These are phyloP conservation scores for Aspergillus cavernicola DNA, from an alignment of 495 filamentous ascomycete genomes.

Conservation along the genomic window DNA sequence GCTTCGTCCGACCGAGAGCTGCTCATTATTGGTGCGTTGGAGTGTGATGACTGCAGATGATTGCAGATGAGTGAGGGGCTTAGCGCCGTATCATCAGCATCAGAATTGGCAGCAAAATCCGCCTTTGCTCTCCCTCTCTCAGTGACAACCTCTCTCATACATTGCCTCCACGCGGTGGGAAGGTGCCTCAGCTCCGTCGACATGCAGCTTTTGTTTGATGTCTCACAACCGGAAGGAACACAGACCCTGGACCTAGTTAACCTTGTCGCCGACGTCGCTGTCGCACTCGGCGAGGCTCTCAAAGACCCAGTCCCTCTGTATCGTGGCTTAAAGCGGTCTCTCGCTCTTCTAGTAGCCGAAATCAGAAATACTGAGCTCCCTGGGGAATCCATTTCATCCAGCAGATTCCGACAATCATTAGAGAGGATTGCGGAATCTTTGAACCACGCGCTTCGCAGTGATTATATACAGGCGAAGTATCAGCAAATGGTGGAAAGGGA, in stretches of 20 bases:
- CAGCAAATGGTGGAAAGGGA: not conserved
- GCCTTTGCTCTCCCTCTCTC: too few species aligned
- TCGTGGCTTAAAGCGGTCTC: not conserved
- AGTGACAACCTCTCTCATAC: too few species aligned
- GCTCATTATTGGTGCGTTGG: too few species aligned
- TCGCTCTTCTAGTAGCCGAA: not conserved
- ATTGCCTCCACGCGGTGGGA: too few species aligned
- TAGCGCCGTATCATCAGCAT: too few species aligned
- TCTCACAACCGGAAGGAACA: not conserved
- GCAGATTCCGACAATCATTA: not conserved
- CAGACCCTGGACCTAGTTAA: not conserved
- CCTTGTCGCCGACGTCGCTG: not conserved
- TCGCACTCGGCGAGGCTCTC: not conserved
- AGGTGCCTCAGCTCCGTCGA: too few species aligned
- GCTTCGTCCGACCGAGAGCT: too few species aligned
- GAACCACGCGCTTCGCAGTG: not conserved
- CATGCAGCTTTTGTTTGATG: not conserved
- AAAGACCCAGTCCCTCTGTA: not conserved
- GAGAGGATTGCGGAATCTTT: not conserved
- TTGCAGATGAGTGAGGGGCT: too few species aligned
- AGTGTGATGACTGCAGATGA: too few species aligned
- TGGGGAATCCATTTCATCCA: not conserved
- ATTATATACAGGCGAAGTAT: not conserved
- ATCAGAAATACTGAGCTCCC: not conserved
- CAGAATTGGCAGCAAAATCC: too few species aligned